Base-by-base conservation (phyloP, 352 stramenopile species). In the Aphanomyces stellatus region DNA sequence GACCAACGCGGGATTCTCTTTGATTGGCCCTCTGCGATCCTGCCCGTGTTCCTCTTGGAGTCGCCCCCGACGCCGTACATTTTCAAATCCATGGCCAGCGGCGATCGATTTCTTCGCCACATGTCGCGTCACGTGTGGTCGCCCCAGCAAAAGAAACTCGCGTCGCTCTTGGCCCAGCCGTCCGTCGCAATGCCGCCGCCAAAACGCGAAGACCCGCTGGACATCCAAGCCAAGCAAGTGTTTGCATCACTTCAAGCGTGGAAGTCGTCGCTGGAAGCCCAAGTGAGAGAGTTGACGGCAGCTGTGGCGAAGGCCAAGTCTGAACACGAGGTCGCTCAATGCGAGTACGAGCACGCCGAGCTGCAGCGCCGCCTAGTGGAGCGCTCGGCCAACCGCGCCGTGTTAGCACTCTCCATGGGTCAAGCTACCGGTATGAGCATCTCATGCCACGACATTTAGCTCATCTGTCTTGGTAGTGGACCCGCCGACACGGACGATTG, bases 361-460 rank as follows among this genome's bases (percentile, higher is more conserved):
- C 40, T 61, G 0, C 72, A 65, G 33, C 70, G 79, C 2, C 60
- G 69, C 1, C 69, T 53, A 3, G 71, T 77, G 6, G 72, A 74
- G 4, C 71, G 72, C 28, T 67, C 79, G 33, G 76, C 72, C 4
- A 72, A 82, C 31, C 70, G 76, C 1, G 76, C 76, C 2, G 40
- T 82, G 19, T 40, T 82, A 13, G 65, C 65, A 6, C 71, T 82
- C 4, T 72, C 74, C 3, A 73, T 63, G 15, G 65, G 60, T 31
- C 43, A 57, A 55, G 15, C 61, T 64, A 19, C 41, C 24, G 40
- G 43, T 49, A 33, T 28, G 17, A 19, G 7, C 40, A 25, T 43
- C 3, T 30, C 27, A 34, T 19, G 33, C 33, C n/a, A 19, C 28
- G 49, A 34, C 24, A 8, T 56, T 56, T 8, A 56, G 24, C 8